These are phyloP conservation scores for Scytalidium sp. DNA, from an alignment of 2,329 filamentous ascomycete species.

Conservation along the genomic window DNA sequence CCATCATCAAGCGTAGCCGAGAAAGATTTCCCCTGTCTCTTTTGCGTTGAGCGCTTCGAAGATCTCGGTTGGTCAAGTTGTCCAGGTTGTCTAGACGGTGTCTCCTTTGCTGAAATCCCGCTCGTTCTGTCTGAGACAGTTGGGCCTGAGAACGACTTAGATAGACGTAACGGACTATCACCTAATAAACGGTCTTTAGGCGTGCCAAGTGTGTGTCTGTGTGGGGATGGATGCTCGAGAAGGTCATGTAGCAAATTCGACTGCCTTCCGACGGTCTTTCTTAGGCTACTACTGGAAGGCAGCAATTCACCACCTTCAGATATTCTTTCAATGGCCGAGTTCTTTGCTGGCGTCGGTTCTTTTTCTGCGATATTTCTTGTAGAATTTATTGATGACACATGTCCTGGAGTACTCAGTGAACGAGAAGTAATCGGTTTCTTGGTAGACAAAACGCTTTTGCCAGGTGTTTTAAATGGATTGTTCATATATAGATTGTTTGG, in stretches of 20 bases:
- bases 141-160: background rate
- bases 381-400: constrained; percentile 20
- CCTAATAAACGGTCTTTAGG: background rate
- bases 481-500: no score
- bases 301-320: constrained; percentile 22
- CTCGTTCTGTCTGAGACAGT: no score
- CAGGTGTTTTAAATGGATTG: no score
- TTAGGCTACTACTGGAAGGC: background rate
- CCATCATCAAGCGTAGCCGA: constrained; percentile 20
- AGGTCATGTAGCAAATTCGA: constrained; percentile 12
- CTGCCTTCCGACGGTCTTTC: background rate
- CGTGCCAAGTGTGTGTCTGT: constrained; percentile 12
- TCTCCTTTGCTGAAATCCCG: background rate
- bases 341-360: constrained; percentile 13
- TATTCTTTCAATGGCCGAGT: constrained; percentile 14
- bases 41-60: background rate
- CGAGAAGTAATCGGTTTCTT: no score
- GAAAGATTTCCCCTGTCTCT: background rate
- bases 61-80: background rate
- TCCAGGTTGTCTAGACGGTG: background rate
- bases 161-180: background rate
- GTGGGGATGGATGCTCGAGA: constrained; percentile 20
- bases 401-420: constrained; percentile 22
- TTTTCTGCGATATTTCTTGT: constrained; percentile 7
- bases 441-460: no score